Base-by-base conservation (phyloP, 2,329 filamentous ascomycete genomes). In the Hymenoscyphus linearis region DNA sequence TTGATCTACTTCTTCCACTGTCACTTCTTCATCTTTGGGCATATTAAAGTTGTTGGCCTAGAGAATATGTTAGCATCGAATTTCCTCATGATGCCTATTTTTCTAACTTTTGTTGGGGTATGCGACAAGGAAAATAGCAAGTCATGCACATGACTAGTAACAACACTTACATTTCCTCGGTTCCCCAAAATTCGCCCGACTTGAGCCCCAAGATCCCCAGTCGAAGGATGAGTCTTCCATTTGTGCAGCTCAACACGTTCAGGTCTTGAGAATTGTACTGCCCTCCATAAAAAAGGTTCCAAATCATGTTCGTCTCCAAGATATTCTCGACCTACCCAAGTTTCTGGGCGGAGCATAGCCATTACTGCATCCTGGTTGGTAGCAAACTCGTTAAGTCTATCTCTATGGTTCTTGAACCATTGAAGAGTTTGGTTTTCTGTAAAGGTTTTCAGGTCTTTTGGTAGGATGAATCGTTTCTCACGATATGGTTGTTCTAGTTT, bases 311-410 rank as follows among this genome's bases (percentile, higher is more conserved):
- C 77, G 69, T 90, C 84, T 1, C 96, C 78, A 40, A 80, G 82
- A 71, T 93, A 96, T 1, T 93, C 89, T 31, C 91, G 83, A 70
- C 96, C 91, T 2, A 85, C 86, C 58, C 91, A 81, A 65, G 82
- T 86, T 64, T 92, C 87, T 0, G 92, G 91, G 0, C 96, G 81
- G 0, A 97, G 75, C 2, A 87, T 86, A 1, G 89, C 93, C 0
- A 96, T 77, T 1, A 96, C 76, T 2, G 89, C 87, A 1, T 83
- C 76, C 1, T 80, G 77, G 68, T 86, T 77, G 1, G 83, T 84
- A 31, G 81, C 78, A 7, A 82, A 75, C 0, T 79, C 77, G 69
- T 86, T 76, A 16, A 96, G 79, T 1, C 75, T 74, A 16, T 74
- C 73, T 4, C 83, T 82, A 71, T 96, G 83, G 1, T 78, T 76